Evolutionary conservation across 73 alveolate species (phyloP).

Genomic region (Symbiodinium natans): DNA sequence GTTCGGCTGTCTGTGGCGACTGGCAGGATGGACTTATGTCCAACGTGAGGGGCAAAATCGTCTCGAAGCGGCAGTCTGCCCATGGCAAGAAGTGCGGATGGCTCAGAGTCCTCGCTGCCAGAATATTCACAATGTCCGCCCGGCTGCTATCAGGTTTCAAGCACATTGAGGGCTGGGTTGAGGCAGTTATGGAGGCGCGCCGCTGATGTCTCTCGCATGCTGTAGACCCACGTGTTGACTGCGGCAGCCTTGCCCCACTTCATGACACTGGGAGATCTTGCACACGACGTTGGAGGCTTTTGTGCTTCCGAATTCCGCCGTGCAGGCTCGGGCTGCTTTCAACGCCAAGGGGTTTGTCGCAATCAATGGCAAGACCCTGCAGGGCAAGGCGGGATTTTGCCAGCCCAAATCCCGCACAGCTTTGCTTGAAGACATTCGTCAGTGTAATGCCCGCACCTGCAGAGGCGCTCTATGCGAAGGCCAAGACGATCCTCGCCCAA

Average conservation of each 20-base stretch:
- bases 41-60: background rate
- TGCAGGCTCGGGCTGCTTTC: conserved; percentile 34
- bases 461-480: conserved; percentile 28
- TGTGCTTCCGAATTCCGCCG: too few relatives aligned
- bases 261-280: too few relatives aligned
- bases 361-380: conserved; percentile 39
- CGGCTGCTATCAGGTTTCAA: background rate
- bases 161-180: conserved; percentile 16
- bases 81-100: background rate
- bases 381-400: conserved; percentile 19
- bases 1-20: too few relatives aligned
- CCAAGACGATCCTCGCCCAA: conserved; percentile 1
- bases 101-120: background rate
- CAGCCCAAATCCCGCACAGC: background rate
- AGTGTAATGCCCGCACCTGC: background rate
- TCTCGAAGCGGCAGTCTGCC: conserved; percentile 27
- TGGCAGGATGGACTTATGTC: background rate
- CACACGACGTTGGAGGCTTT: too few relatives aligned
- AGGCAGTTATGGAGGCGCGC: conserved; percentile 10
- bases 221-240: background rate
- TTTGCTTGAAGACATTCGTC: too few relatives aligned
- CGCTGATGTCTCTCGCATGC: background rate
- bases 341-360: conserved; percentile 30
- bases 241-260: background rate
- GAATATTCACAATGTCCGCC: background rate